These are phyloP conservation scores for Heliamphora pulchella DNA, from an alignment of 179 eudicot genomes.

Conservation along the genomic window DNA sequence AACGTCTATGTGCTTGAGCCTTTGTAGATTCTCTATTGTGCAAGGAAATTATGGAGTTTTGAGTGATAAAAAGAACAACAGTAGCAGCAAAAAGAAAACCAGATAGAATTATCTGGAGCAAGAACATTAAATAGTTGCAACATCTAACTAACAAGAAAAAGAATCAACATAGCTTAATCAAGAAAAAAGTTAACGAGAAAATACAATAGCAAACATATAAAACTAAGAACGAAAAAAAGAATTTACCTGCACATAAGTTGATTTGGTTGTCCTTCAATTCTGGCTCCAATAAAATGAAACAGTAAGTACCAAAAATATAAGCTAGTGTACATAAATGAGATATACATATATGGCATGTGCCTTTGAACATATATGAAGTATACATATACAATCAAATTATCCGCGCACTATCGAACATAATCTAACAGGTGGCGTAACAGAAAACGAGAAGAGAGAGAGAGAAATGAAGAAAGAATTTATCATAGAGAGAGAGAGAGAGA, in stretches of 20 bases:
- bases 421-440: no score
- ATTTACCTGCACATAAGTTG: slow-evolving; percentile 74
- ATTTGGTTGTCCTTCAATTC: slow-evolving; percentile 50
- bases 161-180: not conserved
- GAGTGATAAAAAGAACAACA: not conserved
- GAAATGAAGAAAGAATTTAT: no score
- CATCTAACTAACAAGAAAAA: not conserved
- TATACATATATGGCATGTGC: not conserved
- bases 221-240: not conserved
- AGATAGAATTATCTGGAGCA: not conserved
- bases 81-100: not conserved
- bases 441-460: no score
- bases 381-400: not conserved
- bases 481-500: no score
- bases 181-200: not conserved
- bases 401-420: no score
- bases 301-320: not conserved
- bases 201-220: not conserved
- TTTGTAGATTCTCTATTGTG: not conserved
- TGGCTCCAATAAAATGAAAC: slow-evolving; percentile 19
- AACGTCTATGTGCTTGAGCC: not conserved
- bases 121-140: not conserved
- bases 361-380: not conserved
- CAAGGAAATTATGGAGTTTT: not conserved
- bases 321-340: not conserved